These are phyloP conservation scores for Vaccinium darrowii DNA, from an alignment of 148 eudicot genomes.

Conservation along the genomic window DNA sequence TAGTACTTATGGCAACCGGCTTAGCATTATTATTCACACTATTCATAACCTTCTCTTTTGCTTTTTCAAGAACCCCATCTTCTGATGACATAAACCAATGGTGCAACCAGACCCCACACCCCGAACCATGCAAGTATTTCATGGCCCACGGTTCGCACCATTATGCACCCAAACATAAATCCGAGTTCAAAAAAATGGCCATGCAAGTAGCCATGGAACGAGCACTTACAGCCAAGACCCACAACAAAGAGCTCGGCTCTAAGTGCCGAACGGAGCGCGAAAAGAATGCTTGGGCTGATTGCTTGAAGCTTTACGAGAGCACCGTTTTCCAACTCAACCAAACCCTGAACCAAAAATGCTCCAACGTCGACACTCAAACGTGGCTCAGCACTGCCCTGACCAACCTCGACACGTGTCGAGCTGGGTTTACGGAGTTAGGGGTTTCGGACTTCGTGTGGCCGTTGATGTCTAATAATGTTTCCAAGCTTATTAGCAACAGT, in stretches of 20 bases:
- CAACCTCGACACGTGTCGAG: conserved; percentile 52
- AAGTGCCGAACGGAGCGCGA: conserved; percentile 32
- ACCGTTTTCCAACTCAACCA: conserved; percentile 52
- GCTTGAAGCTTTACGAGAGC: conserved; percentile 51
- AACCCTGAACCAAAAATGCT: conserved; percentile 28
- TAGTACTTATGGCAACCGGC: conserved; percentile 17
- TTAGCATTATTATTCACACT: background rate
- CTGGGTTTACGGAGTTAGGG: conserved; percentile 51
- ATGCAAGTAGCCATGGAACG: conserved; percentile 36
- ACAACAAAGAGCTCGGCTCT: conserved; percentile 29
- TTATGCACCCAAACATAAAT: conserved; percentile 24
- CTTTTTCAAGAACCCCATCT: background rate
- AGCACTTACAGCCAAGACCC: conserved; percentile 36
- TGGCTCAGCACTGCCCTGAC: conserved; percentile 76
- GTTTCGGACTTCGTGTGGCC: conserved; percentile 31
- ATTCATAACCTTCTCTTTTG: conserved; percentile 14
- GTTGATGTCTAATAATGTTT: conserved; percentile 40
- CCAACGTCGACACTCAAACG: conserved; percentile 52
- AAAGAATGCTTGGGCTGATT: conserved; percentile 53
- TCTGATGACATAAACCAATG: conserved; percentile 30
- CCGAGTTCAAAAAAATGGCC: conserved; percentile 44
- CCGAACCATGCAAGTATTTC: conserved; percentile 52
- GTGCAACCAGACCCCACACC: conserved; percentile 74
- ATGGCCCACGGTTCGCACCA: conserved; percentile 23
- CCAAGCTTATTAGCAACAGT: conserved; percentile 47